Evolutionary conservation across 495 filamentous ascomycete genomes (phyloP), one percentile per base, ranked within the genome.

Genomic region (Amphirosellinia nigrospora): DNA sequence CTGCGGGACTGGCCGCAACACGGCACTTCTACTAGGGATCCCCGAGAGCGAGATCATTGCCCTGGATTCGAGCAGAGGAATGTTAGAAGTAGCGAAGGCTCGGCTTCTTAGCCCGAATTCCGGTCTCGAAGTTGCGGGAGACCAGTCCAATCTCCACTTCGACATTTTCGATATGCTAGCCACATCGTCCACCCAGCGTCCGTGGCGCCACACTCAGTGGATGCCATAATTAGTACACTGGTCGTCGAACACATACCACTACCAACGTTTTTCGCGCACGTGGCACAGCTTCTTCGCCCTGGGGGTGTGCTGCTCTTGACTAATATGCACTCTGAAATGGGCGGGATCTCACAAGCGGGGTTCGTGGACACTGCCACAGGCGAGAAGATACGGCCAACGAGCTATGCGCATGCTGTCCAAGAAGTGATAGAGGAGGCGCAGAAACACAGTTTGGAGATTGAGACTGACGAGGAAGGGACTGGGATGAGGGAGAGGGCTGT

Each of bases 281-380:
- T 86, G 0, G 72, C 82, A 13, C 69, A 73, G 23, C 78, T 91
- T 19, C 75, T 91, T 60, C 76, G 63, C 30, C 72, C 80, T 0
- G 87, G 86, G 0, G 88, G 86, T 7, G 81, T 86, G 70, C 73
- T 91, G 8, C 79, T 92, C 41, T 68, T 93, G 6, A 93, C 91
- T 4, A 93, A 92, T 75, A 93, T 93, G 91, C 91, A 93, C 73
- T 79, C 84, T 8, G 86, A 91, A 19, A 92, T 92, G 89, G 91
- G 90, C 4, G 66, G 71, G 55, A 81, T 86, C 9, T 87, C 85
- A 23, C 89, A 90, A 71, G 90, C 91, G 0, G 90, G 91, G 3
- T 93, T 93, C 74, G 83, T 90, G 60, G 89, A 89, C 74, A 75
- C 78, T 11, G 77, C 72, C 38, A 85, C 83, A 16, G 87, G 87